Percentiles rank a stretch among this genome's conserved stretches.
phyloP scores from a whole-genome alignment of 257 asterid species.

The Solanum pennellii region DNA sequence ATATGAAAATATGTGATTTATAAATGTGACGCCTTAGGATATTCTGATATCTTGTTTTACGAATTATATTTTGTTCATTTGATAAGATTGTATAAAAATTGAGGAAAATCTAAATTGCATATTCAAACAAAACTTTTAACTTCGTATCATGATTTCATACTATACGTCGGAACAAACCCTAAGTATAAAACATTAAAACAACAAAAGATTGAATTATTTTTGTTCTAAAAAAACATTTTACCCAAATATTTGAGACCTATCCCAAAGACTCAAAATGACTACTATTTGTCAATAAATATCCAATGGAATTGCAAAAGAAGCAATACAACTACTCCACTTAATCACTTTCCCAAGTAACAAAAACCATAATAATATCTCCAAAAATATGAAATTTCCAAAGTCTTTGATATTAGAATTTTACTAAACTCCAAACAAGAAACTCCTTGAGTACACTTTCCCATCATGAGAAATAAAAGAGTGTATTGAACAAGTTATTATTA shows the following conservation, averaged over 20 bases:
- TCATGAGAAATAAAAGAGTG: background rate
- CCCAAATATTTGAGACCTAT: background rate
- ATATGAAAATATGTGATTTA: background rate
- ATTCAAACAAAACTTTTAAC: background rate
- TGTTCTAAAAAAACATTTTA: background rate
- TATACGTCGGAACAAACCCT: no score
- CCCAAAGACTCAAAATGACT: background rate
- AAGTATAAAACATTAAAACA: no score
- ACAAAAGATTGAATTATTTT: background rate
- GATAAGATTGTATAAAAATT: background rate
- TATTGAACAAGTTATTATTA: background rate
- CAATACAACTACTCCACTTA: background rate
- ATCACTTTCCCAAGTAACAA: background rate
- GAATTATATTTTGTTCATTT: no score
- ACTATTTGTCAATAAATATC: background rate
- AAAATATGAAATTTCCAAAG: background rate
- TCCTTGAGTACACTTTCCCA: background rate
- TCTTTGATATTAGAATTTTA: background rate
- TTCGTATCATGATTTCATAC: background rate
- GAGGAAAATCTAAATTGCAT: fast-evolving
- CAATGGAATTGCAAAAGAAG: background rate
- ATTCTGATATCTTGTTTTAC: no score
- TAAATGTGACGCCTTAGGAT: background rate
- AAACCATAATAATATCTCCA: background rate
- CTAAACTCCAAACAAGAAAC: background rate